These are phyloP conservation scores for Physcomitrellopsis africana DNA, from an alignment of 225 moss, liverwort and hornwort genomes.

Conservation along the genomic window DNA sequence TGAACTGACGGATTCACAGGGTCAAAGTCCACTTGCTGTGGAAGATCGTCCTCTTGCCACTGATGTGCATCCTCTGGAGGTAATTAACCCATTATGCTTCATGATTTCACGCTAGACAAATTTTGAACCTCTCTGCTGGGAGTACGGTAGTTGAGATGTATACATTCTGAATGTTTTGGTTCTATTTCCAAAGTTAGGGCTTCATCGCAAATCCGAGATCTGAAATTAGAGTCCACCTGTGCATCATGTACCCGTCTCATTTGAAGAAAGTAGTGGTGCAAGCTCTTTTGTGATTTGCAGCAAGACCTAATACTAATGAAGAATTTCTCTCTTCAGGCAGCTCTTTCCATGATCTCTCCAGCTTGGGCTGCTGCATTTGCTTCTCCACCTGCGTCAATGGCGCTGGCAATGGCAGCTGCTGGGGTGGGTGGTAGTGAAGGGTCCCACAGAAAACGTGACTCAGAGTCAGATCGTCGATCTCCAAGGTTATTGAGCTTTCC, in stretches of 20 bases:
- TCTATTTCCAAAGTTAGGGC: conserved; percentile 14
- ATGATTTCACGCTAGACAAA: conserved; percentile 12
- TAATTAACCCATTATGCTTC: conserved; percentile 5
- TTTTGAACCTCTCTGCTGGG: conserved; percentile 6
- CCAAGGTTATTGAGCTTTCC: conserved; percentile 64
- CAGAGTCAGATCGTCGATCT: conserved; percentile 57
- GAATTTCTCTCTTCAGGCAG: conserved; percentile 57
- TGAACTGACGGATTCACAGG: conserved; percentile 85
- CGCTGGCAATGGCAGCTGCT: conserved; percentile 90
- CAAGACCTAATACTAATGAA: conserved; percentile 21
- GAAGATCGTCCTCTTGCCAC: conserved; percentile 91
- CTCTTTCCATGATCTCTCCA: conserved; percentile 82
- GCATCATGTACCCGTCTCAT: not conserved
- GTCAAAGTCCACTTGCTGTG: conserved; percentile 89
- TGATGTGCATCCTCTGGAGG: conserved; percentile 82
- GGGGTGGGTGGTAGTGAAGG: conserved; percentile 86
- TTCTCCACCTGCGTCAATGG: conserved; percentile 91
- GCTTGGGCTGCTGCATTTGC: conserved; percentile 95
- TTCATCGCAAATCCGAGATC: conserved; percentile 8
- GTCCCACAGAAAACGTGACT: conserved; percentile 51
- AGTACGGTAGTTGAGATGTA: not conserved
- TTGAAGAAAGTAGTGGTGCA: not conserved
- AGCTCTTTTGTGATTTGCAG: not conserved
- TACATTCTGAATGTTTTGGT: conserved; percentile 17
- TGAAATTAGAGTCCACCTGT: not conserved